phyloP scores from a whole-genome alignment of 768 basidiomycete species.

The Cystofilobasidium macerans region DNA sequence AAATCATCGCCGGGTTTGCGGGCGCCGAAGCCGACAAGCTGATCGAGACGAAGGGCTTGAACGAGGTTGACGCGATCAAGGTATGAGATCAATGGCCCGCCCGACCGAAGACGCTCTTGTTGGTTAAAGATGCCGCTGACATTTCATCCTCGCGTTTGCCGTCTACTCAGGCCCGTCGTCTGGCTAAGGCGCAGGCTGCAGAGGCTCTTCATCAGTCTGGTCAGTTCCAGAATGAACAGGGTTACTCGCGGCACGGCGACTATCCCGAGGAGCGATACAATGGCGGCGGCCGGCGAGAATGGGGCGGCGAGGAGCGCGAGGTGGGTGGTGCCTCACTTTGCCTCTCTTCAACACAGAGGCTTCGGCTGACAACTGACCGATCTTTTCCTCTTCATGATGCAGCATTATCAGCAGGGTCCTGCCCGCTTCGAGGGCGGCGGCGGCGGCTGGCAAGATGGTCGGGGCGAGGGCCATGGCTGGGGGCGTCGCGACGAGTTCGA shows the following conservation, averaged over 20 bases:
- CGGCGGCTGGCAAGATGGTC: not conserved
- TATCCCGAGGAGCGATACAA: not conserved
- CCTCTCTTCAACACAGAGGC: not conserved
- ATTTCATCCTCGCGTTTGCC: too few species aligned
- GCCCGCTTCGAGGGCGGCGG: not conserved
- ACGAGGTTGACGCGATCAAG: constrained; percentile 29
- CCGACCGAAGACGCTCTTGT: not conserved
- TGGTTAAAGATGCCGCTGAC: too few species aligned
- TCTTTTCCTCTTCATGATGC: not conserved
- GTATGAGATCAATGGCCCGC: not conserved
- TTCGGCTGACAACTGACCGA: not conserved
- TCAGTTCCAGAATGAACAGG: constrained; percentile 1
- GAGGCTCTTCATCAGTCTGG: constrained; percentile 21
- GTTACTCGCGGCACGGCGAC: constrained; percentile 10
- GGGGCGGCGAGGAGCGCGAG: constrained; percentile 13
- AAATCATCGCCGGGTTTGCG: constrained; percentile 38
- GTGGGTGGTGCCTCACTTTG: not conserved
- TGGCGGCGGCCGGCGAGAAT: not conserved
- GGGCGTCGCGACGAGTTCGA: not conserved
- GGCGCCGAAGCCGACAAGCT: constrained; percentile 41
- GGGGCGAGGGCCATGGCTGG: not conserved
- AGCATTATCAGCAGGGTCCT: not conserved
- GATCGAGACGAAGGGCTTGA: constrained; percentile 40
- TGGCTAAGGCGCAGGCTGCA: constrained; percentile 30
- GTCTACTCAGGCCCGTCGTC: constrained; percentile 30